These are phyloP conservation scores for Yamadazyma kitorensis DNA, from an alignment of 805 yeast species.

Conservation along the genomic window DNA sequence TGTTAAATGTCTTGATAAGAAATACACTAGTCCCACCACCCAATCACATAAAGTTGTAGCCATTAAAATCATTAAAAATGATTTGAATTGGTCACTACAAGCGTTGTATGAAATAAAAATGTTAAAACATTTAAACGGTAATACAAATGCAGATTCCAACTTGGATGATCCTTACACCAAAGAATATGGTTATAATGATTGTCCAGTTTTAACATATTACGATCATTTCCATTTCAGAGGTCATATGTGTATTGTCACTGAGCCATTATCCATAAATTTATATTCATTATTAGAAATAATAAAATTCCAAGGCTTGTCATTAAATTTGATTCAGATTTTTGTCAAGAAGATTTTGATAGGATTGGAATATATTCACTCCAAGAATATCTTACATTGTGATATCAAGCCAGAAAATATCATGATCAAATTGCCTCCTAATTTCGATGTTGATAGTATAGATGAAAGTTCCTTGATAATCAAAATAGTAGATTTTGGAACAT, in stretches of 20 bases:
- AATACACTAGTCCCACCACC: conserved; percentile 18
- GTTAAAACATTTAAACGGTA: conserved; percentile 45
- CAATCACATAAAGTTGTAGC: conserved; percentile 52
- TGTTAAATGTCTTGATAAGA: conserved; percentile 65
- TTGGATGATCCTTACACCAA: conserved; percentile 9
- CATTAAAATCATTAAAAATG: conserved; percentile 71
- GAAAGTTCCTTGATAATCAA: conserved; percentile 49
- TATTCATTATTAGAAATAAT: conserved; percentile 56
- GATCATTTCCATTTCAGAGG: conserved; percentile 78
- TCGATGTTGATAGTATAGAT: conserved; percentile 15
- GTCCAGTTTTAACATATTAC: conserved; percentile 48
- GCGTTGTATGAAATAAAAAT: conserved; percentile 75
- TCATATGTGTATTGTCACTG: conserved; percentile 80
- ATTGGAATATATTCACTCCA: conserved; percentile 53
- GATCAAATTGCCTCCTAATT: conserved; percentile 37
- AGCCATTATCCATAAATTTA: conserved; percentile 63
- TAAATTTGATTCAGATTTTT: conserved; percentile 41
- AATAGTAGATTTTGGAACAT: conserved; percentile 79
- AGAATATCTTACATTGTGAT: conserved; percentile 75
- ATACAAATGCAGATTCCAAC: not conserved
- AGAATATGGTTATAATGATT: conserved; percentile 15
- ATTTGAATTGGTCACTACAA: conserved; percentile 70
- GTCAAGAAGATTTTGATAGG: conserved; percentile 58
- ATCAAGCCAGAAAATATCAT: conserved; percentile 75
- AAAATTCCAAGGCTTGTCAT: conserved; percentile 48